Conservation (phyloP, 805 yeast genomes). For the Metschnikowia henanensis region DNA sequence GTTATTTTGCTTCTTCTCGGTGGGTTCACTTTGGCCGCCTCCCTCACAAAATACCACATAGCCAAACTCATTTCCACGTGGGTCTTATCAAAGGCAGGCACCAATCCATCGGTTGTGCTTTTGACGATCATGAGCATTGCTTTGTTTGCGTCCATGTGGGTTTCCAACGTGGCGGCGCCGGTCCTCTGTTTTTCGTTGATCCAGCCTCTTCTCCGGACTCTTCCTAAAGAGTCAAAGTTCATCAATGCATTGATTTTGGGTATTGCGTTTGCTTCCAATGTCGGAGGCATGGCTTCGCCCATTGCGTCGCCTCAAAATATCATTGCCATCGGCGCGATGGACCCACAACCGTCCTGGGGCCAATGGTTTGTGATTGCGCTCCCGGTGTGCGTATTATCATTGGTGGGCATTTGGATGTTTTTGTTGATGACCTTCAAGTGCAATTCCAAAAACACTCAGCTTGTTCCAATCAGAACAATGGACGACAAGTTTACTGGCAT, state of each 20-base stretch:
- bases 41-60: slow-evolving; percentile 52
- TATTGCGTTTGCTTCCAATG: slow-evolving; percentile 51
- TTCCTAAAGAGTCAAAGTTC: slow-evolving; percentile 42
- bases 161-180: slow-evolving; percentile 57
- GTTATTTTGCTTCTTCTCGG: slow-evolving; percentile 52
- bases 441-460: slow-evolving; percentile 46
- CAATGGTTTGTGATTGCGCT: slow-evolving; percentile 54
- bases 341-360: slow-evolving; percentile 56
- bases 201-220: slow-evolving; percentile 43
- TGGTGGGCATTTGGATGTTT: slow-evolving; percentile 46
- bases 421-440: slow-evolving; percentile 56
- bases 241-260: slow-evolving; percentile 44
- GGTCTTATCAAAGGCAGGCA: slow-evolving; percentile 50
- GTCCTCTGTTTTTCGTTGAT: slow-evolving; percentile 52
- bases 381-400: slow-evolving; percentile 44
- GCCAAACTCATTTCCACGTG: slow-evolving; percentile 51
- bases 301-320: slow-evolving; percentile 57
- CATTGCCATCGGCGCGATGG: slow-evolving; percentile 53
- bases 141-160: slow-evolving; percentile 56
- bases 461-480: slow-evolving; percentile 48
- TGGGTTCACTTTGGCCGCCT: slow-evolving; percentile 56
- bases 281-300: slow-evolving; percentile 58
- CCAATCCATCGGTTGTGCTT: slow-evolving; percentile 48
- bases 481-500: slow-evolving; percentile 44
- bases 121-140: slow-evolving; percentile 52